Base-by-base conservation (phyloP, 495 filamentous ascomycete species). In the Hypomontagnella monticulosa region DNA sequence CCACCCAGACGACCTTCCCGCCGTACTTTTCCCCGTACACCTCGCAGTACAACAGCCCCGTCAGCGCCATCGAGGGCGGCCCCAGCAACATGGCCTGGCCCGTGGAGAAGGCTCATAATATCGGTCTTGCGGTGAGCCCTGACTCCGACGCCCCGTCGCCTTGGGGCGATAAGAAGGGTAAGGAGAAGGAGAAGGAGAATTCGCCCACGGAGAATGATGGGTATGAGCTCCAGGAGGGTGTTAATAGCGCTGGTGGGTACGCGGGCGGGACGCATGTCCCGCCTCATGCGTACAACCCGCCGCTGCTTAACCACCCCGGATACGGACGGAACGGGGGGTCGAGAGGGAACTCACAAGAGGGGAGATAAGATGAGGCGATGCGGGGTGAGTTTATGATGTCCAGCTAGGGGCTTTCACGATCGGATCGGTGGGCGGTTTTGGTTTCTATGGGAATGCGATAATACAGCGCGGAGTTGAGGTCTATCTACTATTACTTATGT, bases 1-100 rank as follows among this genome's bases (percentile, higher is more conserved):
- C 51, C n/a, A 77, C 76, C 2, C 73, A 77, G n/a, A 56, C 61
- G 18, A 53, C 75, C 6, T 76, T 78, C 56, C 78, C 78, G 15
- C 79, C 77, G 4, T 83, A 83, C 64, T 81, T 81, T 63, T 80
- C 77, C 14, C 81, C 81, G 0, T 83, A 83, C 53, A 63, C 71
- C 4, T 79, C 79, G 52, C 72, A 77, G 46, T 82, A 75, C 64
- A 79, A 78, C 71, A 82, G 80, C 63, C 81, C 81, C 27, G 69
- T 81, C 27, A 78, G 72, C 42, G 78, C 60, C 14, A 67, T 73
- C 37, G 78, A 79, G 32, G 69, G 64, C 1, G 69, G 64, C 1
- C 57, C 57, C 1, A 62, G 67, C 32, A 63, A 67, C 11, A 65
- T 63, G 66, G 61, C 64, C 41, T 75, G 69, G 70, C 75, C 69